Evolutionary conservation across 2,329 filamentous ascomycete species (phyloP).

Genomic region (Scopulariopsis brevicaulis): DNA sequence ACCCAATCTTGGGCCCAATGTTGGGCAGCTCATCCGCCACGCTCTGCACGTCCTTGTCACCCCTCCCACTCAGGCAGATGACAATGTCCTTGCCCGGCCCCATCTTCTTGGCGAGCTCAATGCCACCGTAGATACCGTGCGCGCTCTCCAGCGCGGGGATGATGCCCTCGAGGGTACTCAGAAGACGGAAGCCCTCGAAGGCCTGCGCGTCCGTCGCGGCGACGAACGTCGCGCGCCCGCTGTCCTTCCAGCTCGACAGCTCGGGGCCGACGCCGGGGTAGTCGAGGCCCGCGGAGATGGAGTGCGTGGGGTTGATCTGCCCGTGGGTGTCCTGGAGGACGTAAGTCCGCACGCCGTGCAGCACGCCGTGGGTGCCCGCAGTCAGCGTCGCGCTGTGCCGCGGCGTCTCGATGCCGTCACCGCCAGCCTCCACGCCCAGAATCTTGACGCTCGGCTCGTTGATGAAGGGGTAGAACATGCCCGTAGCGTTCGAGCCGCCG

Average conservation of each 20-base stretch:
- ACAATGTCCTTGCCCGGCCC: slow-evolving; percentile 80
- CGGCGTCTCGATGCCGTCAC: slow-evolving; percentile 77
- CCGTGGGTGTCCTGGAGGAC: slow-evolving; percentile 87
- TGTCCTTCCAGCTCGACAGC: slow-evolving; percentile 87
- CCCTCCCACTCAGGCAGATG: slow-evolving; percentile 84
- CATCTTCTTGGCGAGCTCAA: slow-evolving; percentile 90
- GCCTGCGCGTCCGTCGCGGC: slow-evolving; percentile 88
- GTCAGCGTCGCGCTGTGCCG: slow-evolving; percentile 83
- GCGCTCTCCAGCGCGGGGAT: slow-evolving; percentile 92
- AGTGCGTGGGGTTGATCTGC: slow-evolving; percentile 92
- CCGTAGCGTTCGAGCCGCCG: slow-evolving; percentile 86
- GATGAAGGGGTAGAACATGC: slow-evolving; percentile 97
- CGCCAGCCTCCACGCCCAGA: slow-evolving; percentile 88
- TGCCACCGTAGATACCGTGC: slow-evolving; percentile 81
- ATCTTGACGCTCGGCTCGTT: slow-evolving; percentile 78
- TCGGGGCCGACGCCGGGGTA: slow-evolving; percentile 96
- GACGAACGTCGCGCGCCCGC: slow-evolving; percentile 72
- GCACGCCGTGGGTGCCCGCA: slow-evolving; percentile 78
- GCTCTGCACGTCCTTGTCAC: slow-evolving; percentile 98
- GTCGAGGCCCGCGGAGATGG: slow-evolving; percentile 89
- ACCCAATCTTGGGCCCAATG: slow-evolving; percentile 78
- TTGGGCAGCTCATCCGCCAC: slow-evolving; percentile 89
- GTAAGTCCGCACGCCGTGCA: slow-evolving; percentile 94
- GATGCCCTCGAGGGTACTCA: slow-evolving; percentile 86
- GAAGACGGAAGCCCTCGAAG: slow-evolving; percentile 72